Conservation (phyloP, 148 eudicot genomes). For the Polygonum aviculare region DNA sequence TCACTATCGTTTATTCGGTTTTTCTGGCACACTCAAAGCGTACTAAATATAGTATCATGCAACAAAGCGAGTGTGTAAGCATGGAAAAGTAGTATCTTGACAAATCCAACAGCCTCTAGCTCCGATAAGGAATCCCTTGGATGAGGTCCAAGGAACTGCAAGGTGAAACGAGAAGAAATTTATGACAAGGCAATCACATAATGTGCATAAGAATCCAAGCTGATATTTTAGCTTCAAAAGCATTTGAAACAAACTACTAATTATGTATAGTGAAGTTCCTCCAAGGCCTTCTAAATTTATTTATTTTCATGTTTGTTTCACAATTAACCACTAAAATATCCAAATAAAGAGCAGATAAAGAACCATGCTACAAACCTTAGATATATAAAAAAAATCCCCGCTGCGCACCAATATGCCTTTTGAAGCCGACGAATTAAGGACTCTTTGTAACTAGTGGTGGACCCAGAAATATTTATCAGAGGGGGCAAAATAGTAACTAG, state of each 20-base stretch:
- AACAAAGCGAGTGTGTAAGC: conserved; percentile 27
- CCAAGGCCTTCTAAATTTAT: no score
- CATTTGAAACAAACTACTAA: not conserved
- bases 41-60: no score
- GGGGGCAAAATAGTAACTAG: no score
- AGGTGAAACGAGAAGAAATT: conserved; percentile 1
- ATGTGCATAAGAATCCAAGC: not conserved
- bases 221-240: not conserved
- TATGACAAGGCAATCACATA: not conserved
- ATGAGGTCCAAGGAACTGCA: conserved; percentile 30
- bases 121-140: conserved; percentile 27
- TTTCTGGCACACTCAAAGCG: no score
- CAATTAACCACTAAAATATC: not conserved
- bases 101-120: conserved; percentile 32
- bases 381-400: conserved; percentile 23
- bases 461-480: no score
- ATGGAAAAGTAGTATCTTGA: conserved; percentile 32
- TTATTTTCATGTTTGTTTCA: not conserved
- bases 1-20: no score
- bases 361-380: conserved; percentile 25
- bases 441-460: conserved; percentile 31
- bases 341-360: not conserved
- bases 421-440: conserved; percentile 21
- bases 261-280: not conserved
- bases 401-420: conserved; percentile 22